Conservation (phyloP, 2,329 filamentous ascomycete species). For the Berkeleyomyces basicola region DNA sequence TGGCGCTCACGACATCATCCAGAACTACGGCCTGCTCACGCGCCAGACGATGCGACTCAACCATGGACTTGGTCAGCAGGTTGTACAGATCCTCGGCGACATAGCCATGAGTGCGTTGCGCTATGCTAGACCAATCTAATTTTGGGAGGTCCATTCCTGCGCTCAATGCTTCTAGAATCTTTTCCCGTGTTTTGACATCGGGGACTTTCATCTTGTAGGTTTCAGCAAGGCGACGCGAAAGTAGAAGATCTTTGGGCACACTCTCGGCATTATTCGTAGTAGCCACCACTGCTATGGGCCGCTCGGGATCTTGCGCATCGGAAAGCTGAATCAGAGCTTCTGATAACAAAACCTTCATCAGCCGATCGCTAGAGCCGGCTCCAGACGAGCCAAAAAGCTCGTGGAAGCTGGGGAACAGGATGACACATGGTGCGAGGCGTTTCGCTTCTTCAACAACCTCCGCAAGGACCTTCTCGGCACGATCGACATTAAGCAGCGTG, state of each 20-base stretch:
- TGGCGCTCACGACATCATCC: slow-evolving; percentile 53
- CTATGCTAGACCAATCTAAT: slow-evolving; percentile 57
- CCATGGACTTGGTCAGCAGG: slow-evolving; percentile 30
- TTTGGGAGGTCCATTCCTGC: slow-evolving; percentile 44
- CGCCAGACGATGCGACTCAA: neutral
- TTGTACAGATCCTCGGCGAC: slow-evolving; percentile 77
- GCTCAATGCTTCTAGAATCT: slow-evolving; percentile 62
- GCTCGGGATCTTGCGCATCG: slow-evolving; percentile 5
- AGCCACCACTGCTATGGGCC: slow-evolving; percentile 70
- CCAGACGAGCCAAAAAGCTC: slow-evolving; percentile 19
- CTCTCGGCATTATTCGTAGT: slow-evolving; percentile 82
- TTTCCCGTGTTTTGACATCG: slow-evolving; percentile 56
- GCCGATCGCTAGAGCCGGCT: slow-evolving; percentile 48
- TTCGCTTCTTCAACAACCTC: slow-evolving; percentile 54
- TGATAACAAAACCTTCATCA: slow-evolving; percentile 26
- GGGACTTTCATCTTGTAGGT: slow-evolving; percentile 83
- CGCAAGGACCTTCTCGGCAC: slow-evolving; percentile 23
- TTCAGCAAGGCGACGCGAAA: slow-evolving; percentile 61
- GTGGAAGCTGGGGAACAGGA: slow-evolving; percentile 89
- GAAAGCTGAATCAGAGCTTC: slow-evolving; percentile 8
- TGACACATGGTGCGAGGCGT: slow-evolving; percentile 66
- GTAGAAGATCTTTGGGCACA: slow-evolving; percentile 60
- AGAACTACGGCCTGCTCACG: slow-evolving; percentile 15
- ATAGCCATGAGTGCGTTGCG: slow-evolving; percentile 78
- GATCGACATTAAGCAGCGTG: slow-evolving; percentile 25